Percentiles rank a stretch among this genome's conserved stretches.
Evolutionary conservation across 768 basidiomycete genomes (phyloP).

Genomic region (Termitomyces sp.): DNA sequence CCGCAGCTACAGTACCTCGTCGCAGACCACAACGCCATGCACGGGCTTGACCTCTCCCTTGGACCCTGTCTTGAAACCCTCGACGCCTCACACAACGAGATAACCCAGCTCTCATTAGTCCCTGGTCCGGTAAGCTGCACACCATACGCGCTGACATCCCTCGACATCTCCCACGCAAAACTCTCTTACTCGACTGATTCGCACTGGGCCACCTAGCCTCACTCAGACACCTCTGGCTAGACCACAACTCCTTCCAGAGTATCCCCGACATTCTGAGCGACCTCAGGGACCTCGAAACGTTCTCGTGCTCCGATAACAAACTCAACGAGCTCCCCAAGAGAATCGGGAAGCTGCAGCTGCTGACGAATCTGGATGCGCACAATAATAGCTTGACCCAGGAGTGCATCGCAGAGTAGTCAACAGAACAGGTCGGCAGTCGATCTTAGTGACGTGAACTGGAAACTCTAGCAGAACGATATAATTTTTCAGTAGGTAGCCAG

Average conservation of each 20-base stretch:
- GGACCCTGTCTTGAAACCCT: conserved; percentile 61
- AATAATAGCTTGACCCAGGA: conserved; percentile 82
- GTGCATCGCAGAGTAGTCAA: no score
- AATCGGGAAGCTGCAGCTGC: conserved; percentile 69
- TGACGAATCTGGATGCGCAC: conserved; percentile 79
- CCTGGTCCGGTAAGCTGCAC: conserved; percentile 37
- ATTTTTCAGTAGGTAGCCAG: no score
- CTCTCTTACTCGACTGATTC: conserved; percentile 77
- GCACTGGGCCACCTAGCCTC: conserved; percentile 68
- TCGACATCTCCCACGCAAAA: conserved; percentile 87
- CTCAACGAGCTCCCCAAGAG: conserved; percentile 69
- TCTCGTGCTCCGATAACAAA: conserved; percentile 91
- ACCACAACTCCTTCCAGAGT: conserved; percentile 81
- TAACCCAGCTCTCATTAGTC: conserved; percentile 67
- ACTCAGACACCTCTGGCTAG: conserved; percentile 66
- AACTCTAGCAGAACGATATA: no score
- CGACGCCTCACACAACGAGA: conserved; percentile 84
- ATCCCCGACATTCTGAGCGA: conserved; percentile 82
- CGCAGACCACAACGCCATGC: conserved; percentile 81
- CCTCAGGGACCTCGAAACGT: conserved; percentile 58
- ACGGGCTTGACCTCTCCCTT: conserved; percentile 72
- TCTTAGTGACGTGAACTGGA: no score
- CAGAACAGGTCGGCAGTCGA: no score
- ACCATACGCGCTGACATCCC: conserved; percentile 59
- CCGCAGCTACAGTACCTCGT: conserved; percentile 62